Evolutionary conservation across 2,329 filamentous ascomycete species (phyloP), one percentile per base, ranked within the genome.

Genomic region (Didymella arachidicola): DNA sequence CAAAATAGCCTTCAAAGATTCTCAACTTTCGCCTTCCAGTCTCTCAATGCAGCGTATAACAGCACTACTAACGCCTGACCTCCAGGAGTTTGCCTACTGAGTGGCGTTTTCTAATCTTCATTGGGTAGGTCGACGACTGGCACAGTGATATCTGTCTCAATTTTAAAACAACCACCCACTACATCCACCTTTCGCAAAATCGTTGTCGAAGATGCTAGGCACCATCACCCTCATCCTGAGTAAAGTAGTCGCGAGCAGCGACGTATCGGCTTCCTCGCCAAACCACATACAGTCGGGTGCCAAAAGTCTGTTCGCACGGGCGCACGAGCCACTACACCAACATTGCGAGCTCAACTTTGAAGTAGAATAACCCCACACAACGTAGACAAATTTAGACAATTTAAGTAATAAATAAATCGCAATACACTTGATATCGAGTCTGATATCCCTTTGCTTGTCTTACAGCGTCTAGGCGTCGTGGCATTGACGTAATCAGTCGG

Each of bases 221-320:
- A 73, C 71, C 18, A 82, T 58, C 2, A 76, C 67, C n/a, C 78
- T 78, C 72, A 83, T 76, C 4, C 82, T 77, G 63, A 82, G 82
- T 12, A 73, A 75, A 1, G 77, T 77, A 18, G 81, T 77, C 22
- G 80, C 72, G 19, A 84, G 63, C 22, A 83, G 63, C 4, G 80
- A 73, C 4, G 81, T 84, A 12, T 82, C 82, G 11, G 81, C 78
- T 5, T 79, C 78, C 65, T 84, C 82, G 2, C 78, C 80, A 65
- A 79, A 82, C 78, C 79, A 82, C 7, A 54, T 70, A n/a, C n/a
- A n/a, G n/a, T n/a, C n/a, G n/a, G n/a, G n/a, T n/a, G n/a, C n/a
- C n/a, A n/a, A n/a, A n/a, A n/a, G n/a, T n/a, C n/a, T n/a, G n/a
- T n/a, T n/a, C n/a, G n/a, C n/a, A n/a, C n/a, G n/a, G n/a, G n/a